Conservation (phyloP, 208 protist species). For the Zelonia costaricensis region DNA sequence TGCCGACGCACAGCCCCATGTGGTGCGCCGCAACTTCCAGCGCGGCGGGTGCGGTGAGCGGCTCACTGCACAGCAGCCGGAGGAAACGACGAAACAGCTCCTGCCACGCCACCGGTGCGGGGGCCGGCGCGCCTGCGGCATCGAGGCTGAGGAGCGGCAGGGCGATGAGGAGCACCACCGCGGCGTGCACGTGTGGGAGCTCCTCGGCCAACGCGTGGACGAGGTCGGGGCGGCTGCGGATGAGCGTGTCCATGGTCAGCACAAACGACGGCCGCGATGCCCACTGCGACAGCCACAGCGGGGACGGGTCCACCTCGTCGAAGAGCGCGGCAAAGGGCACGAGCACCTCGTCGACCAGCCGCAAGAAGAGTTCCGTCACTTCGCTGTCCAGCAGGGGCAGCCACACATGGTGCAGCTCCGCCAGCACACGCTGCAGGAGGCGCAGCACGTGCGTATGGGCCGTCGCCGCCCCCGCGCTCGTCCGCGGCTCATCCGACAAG, state of each 20-base stretch:
- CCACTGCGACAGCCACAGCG: slow-evolving; percentile 46
- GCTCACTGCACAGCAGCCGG: slow-evolving; percentile 12
- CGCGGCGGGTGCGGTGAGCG: neutral
- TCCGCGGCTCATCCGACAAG: neutral
- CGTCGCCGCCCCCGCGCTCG: neutral
- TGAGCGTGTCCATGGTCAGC: slow-evolving; percentile 11
- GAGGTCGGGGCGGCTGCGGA: neutral
- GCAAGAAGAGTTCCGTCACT: slow-evolving; percentile 33
- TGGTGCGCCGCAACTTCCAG: slow-evolving; percentile 3
- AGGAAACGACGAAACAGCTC: slow-evolving; percentile 22
- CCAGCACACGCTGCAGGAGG: slow-evolving; percentile 19
- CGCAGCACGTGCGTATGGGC: slow-evolving; percentile 3
- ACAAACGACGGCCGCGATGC: slow-evolving; percentile 34
- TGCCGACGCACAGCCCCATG: neutral
- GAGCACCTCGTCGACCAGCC: slow-evolving; percentile 33
- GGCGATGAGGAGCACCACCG: slow-evolving; percentile 22
- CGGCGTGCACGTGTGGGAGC: slow-evolving; percentile 8
- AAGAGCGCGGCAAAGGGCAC: slow-evolving; percentile 28
- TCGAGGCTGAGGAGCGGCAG: slow-evolving; percentile 9
- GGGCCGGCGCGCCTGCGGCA: neutral
- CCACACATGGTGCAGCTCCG: slow-evolving; percentile 39
- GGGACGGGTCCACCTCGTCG: slow-evolving; percentile 36
- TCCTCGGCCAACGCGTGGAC: neutral
- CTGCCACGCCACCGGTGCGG: slow-evolving; percentile 2
- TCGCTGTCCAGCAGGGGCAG: slow-evolving; percentile 38